Percentiles rank a stretch among this genome's conserved stretches.
These are phyloP conservation scores for Papilionanthe hybrid DNA, from an alignment of 116 monocot species.

Conservation along the genomic window DNA sequence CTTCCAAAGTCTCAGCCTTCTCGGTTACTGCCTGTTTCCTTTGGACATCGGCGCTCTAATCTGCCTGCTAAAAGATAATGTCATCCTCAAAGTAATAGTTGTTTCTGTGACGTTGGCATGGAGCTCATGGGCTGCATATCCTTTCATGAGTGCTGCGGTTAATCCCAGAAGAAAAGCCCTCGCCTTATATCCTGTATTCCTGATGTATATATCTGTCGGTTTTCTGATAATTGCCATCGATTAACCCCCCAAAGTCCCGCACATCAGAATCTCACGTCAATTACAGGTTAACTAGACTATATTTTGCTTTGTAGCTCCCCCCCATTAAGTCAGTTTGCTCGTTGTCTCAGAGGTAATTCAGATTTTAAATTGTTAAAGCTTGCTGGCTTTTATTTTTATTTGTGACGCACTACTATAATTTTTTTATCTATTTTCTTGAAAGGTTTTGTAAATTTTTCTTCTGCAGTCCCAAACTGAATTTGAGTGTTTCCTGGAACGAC, in stretches of 20 bases:
- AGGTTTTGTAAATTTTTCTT: too few species aligned
- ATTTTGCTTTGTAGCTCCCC: too few species aligned
- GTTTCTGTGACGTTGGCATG: conserved; percentile 55
- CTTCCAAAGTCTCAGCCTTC: conserved; percentile 75
- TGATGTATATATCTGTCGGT: conserved; percentile 86
- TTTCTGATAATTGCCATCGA: conserved; percentile 85
- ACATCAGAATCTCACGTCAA: too few species aligned
- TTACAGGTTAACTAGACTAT: too few species aligned
- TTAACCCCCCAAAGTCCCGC: conserved; percentile 5
- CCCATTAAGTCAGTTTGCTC: too few species aligned
- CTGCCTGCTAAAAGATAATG: conserved; percentile 53
- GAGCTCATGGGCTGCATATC: conserved; percentile 87
- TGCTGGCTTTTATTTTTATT: too few species aligned
- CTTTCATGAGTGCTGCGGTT: conserved; percentile 85
- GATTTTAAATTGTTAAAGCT: too few species aligned
- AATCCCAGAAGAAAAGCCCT: conserved; percentile 76
- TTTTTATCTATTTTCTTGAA: too few species aligned
- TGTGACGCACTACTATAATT: too few species aligned
- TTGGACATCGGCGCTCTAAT: conserved; percentile 73
- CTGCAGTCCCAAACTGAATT: too few species aligned
- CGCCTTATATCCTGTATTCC: conserved; percentile 88
- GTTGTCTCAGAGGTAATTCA: too few species aligned
- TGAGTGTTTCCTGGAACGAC: too few species aligned
- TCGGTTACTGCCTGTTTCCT: conserved; percentile 77
- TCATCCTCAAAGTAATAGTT: conserved; percentile 51